Conservation (phyloP, 768 basidiomycete species). For the Agaricus bisporus region DNA sequence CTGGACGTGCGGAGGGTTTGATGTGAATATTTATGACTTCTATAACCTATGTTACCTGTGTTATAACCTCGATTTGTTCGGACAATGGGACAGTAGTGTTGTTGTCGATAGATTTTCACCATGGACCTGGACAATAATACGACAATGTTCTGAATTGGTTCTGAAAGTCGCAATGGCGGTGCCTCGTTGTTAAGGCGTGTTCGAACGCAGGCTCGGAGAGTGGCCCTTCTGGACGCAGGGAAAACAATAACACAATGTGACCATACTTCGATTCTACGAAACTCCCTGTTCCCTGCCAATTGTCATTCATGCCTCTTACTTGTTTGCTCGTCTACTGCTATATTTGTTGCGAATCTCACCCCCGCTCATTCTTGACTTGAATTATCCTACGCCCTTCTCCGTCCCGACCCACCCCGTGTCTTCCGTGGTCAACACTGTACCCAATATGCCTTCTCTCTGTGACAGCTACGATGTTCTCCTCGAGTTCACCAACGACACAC, state of each 20-base stretch:
- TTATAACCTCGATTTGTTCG: conserved; percentile 19
- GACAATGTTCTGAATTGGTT: no score
- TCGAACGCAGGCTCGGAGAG: neutral
- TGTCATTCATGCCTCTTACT: conserved; percentile 8
- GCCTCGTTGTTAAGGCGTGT: conserved; percentile 31
- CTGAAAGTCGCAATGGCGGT: neutral
- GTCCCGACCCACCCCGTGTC: conserved; percentile 14
- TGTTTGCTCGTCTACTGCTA: neutral
- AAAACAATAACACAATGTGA: conserved; percentile 24
- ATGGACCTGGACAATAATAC: no score
- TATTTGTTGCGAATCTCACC: conserved; percentile 2
- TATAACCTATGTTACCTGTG: neutral
- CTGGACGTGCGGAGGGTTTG: conserved; percentile 12
- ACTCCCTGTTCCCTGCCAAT: conserved; percentile 1
- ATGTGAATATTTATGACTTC: neutral
- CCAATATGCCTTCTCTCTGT: conserved; percentile 50
- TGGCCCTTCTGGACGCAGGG: neutral
- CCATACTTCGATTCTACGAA: neutral
- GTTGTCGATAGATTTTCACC: neutral
- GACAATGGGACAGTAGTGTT: conserved; percentile 6
- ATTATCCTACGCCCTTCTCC: neutral
- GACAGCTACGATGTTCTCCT: conserved; percentile 61
- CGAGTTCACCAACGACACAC: conserved; percentile 66
- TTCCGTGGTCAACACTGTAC: conserved; percentile 9
- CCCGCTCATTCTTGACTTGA: conserved; percentile 3